These are phyloP conservation scores for Magnusiomyces fungicola DNA, from an alignment of 1,139 yeast genomes.

Conservation along the genomic window DNA sequence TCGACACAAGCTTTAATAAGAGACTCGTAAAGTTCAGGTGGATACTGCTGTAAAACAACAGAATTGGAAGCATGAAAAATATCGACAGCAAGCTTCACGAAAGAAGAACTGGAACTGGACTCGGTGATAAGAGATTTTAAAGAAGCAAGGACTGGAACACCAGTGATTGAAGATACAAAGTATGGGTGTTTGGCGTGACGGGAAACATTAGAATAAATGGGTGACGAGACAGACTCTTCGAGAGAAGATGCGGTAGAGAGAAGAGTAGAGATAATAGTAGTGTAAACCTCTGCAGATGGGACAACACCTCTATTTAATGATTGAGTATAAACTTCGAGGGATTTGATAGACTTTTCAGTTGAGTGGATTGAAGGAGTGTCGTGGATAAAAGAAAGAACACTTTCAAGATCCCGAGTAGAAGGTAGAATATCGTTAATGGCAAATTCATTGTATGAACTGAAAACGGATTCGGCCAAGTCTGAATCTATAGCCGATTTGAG, in stretches of 20 bases:
- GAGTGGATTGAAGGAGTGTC: conserved; percentile 15
- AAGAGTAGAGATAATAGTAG: conserved; percentile 25
- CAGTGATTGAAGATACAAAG: neutral
- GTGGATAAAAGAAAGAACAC: conserved; percentile 5
- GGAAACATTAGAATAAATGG: conserved; percentile 12
- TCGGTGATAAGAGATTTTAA: conserved; percentile 11
- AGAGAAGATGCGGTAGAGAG: conserved; percentile 21
- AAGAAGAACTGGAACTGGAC: conserved; percentile 19
- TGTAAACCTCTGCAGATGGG: conserved; percentile 30
- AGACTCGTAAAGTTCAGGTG: conserved; percentile 16
- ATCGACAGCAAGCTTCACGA: conserved; percentile 26
- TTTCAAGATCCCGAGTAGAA: conserved; percentile 10
- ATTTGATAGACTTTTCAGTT: conserved; percentile 11
- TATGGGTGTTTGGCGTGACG: conserved; percentile 4
- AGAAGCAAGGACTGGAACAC: conserved; percentile 5
- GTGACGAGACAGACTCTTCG: conserved; percentile 9
- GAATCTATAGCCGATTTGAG: neutral
- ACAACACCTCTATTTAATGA: conserved; percentile 18
- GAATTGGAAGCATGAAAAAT: conserved; percentile 26
- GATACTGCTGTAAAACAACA: conserved; percentile 20
- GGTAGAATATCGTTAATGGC: neutral
- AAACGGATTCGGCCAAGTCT: neutral
- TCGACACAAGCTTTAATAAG: conserved; percentile 20
- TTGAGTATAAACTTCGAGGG: conserved; percentile 16
- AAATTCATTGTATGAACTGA: neutral